These are phyloP conservation scores for Epichloe scottii DNA, from an alignment of 2,329 filamentous ascomycete species.

Conservation along the genomic window DNA sequence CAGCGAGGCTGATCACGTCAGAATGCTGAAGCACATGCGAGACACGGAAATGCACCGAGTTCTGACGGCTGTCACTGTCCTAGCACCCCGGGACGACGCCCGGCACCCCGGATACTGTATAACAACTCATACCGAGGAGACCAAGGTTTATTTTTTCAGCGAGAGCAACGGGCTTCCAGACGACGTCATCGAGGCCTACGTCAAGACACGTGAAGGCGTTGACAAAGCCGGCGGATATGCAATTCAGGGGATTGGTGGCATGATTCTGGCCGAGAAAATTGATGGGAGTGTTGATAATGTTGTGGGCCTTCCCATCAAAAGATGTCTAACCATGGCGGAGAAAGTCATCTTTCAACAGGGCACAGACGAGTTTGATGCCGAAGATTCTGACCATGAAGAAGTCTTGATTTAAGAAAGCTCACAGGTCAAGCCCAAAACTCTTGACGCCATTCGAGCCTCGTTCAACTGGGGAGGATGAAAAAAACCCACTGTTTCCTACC, in stretches of 20 bases:
- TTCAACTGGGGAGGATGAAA: no score
- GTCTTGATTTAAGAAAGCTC: slow-evolving; percentile 1
- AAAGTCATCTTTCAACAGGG: slow-evolving; percentile 69
- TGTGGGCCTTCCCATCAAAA: slow-evolving; percentile 73
- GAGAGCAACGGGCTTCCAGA: slow-evolving; percentile 49
- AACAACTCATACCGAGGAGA: slow-evolving; percentile 77
- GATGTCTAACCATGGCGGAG: slow-evolving; percentile 71
- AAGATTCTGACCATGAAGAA: slow-evolving; percentile 32
- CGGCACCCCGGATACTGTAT: slow-evolving; percentile 76
- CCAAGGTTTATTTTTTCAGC: slow-evolving; percentile 72
- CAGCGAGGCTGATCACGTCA: slow-evolving; percentile 66
- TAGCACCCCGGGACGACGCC: slow-evolving; percentile 71
- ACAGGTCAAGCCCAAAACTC: background rate
- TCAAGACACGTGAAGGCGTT: slow-evolving; percentile 76
- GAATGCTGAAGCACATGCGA: slow-evolving; percentile 71
- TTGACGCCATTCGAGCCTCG: background rate
- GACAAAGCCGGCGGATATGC: slow-evolving; percentile 97
- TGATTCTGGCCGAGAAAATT: slow-evolving; percentile 78
- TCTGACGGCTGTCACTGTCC: slow-evolving; percentile 71
- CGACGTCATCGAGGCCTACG: slow-evolving; percentile 69
- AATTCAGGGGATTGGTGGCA: slow-evolving; percentile 75
- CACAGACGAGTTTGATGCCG: slow-evolving; percentile 42
- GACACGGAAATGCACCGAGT: slow-evolving; percentile 71
- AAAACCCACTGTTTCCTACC: background rate
- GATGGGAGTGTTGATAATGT: slow-evolving; percentile 91